Evolutionary conservation across 2,329 filamentous ascomycete genomes (phyloP).

Genomic region (Phialophora expanda): DNA sequence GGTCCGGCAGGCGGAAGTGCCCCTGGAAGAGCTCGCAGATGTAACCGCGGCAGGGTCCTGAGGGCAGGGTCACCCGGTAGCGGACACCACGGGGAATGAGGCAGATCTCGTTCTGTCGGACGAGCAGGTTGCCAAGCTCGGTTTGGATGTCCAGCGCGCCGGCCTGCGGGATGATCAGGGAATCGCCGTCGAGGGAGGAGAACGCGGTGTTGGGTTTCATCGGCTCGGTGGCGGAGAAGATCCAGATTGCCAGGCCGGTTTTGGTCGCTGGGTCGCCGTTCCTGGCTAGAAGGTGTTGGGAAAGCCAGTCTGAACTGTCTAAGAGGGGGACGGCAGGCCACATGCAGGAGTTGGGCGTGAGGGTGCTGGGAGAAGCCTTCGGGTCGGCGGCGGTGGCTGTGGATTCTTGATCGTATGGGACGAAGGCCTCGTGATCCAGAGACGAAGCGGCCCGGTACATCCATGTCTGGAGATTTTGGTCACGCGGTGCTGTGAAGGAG

Average conservation of each 20-base stretch:
- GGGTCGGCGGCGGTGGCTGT: slow-evolving; percentile 40
- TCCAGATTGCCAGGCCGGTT: slow-evolving; percentile 60
- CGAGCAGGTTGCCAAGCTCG: slow-evolving; percentile 67
- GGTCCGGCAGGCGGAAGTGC: slow-evolving; percentile 69
- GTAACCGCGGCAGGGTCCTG: slow-evolving; percentile 68
- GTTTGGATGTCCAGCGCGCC: slow-evolving; percentile 71
- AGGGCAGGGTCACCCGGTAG: slow-evolving; percentile 62
- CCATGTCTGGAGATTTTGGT: slow-evolving; percentile 64
- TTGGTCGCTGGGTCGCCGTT: slow-evolving; percentile 64
- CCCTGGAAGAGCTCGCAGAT: slow-evolving; percentile 70
- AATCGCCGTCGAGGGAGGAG: slow-evolving; percentile 69
- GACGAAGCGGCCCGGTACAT: slow-evolving; percentile 63
- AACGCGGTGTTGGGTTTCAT: slow-evolving; percentile 61
- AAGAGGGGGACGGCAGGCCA: slow-evolving; percentile 47
- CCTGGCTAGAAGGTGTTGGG: slow-evolving; percentile 59
- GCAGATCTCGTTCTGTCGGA: slow-evolving; percentile 70
- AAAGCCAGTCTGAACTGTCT: slow-evolving; percentile 57
- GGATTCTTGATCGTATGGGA: slow-evolving; percentile 17
- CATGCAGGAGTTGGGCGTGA: slow-evolving; percentile 42
- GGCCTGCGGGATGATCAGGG: slow-evolving; percentile 69
- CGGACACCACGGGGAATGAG: slow-evolving; percentile 70
- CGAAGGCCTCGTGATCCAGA: slow-evolving; percentile 53
- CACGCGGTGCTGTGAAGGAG: slow-evolving; percentile 63
- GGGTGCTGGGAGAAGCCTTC: slow-evolving; percentile 41
- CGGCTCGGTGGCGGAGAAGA: slow-evolving; percentile 61